Evolutionary conservation across 2,329 filamentous ascomycete species (phyloP), one percentile per base, ranked within the genome.

Genomic region (Monilinia vaccinii-corymbosi): DNA sequence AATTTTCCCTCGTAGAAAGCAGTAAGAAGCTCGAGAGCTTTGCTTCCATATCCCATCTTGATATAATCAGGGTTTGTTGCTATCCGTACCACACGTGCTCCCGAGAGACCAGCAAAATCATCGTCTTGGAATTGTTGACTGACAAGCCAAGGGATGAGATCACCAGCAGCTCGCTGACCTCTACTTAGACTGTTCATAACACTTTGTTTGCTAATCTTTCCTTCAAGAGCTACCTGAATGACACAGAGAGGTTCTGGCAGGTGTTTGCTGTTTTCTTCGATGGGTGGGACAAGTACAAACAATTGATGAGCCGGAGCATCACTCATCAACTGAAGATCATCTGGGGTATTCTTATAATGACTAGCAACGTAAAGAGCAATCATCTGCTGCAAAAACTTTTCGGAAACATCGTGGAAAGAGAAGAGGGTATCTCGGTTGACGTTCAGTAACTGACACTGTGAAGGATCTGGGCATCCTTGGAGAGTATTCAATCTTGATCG

Each of bases 81-180:
- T 69, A 99, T 97, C 52, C 94, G 85, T 18, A 99, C 93, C 50
- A 99, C 78, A 63, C 94, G 85, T 38, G 93, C 94, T 60, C 94
- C 95, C 16, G 93, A 97, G 0, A 99, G 80, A 45, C 89, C 87
- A 14, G 93, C 94, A 72, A 99, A 99, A 66, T 97, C 91, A 66
- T 96, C 91, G 69, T 99, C 94, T 71, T 97, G 94, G 77, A 96
- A 99, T 72, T 99, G 94, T 72, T 97, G 92, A 72, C 91, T 96
- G 64, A 99, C 89, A 36, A 97, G 82, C 94, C 94, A 99, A 0
- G 94, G 94, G 60, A 99, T 99, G 58, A 99, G 77, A 73, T 99
- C 94, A 69, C 94, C 94, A 44, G 89, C 86, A 1, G 93, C 91
- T 67, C 94, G 82, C 71, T 94, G 89, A 42, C 94, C 95, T 71